Percentiles rank a stretch among this genome's conserved stretches.
Conservation (phyloP, 1,284 basidiomycete species). For the Cutaneotrichosporon sp. region DNA sequence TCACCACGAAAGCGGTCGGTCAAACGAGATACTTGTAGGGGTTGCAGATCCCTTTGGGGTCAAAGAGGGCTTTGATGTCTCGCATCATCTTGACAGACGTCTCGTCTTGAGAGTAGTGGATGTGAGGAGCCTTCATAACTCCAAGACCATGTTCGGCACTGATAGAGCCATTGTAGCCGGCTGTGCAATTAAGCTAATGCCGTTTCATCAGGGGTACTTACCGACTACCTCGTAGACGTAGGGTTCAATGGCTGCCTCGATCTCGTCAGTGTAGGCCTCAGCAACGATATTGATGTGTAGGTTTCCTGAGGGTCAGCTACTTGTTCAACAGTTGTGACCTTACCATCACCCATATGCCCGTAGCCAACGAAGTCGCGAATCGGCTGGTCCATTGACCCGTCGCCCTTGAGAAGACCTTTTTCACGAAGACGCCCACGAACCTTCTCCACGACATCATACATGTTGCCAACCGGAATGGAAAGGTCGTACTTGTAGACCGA, state of each 20-base stretch:
- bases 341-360: conserved; percentile 94
- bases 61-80: conserved; percentile 83
- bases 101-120: conserved; percentile 79
- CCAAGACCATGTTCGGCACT: conserved; percentile 95
- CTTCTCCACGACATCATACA: conserved; percentile 82
- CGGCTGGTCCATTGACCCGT: conserved; percentile 55
- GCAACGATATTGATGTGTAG: conserved; percentile 94
- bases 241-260: conserved; percentile 84
- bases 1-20: not conserved
- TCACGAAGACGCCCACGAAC: conserved; percentile 68
- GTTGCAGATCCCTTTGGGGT: conserved; percentile 83
- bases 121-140: conserved; percentile 86
- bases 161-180: conserved; percentile 69
- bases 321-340: conserved; percentile 27
- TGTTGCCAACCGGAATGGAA: conserved; percentile 79
- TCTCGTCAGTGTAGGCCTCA: conserved; percentile 70
- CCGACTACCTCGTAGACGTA: conserved; percentile 88
- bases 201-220: conserved; percentile 19
- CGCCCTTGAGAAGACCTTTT: conserved; percentile 63
- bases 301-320: conserved; percentile 59
- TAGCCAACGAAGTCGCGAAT: conserved; percentile 85
- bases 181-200: conserved; percentile 14
- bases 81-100: conserved; percentile 84
- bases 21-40: conserved; percentile 43
- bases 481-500: conserved; percentile 98